Percentiles rank a stretch among this genome's conserved stretches.
phyloP scores from a whole-genome alignment of 192 early-diverging fungal genomes.

The Coemansia sp. region DNA sequence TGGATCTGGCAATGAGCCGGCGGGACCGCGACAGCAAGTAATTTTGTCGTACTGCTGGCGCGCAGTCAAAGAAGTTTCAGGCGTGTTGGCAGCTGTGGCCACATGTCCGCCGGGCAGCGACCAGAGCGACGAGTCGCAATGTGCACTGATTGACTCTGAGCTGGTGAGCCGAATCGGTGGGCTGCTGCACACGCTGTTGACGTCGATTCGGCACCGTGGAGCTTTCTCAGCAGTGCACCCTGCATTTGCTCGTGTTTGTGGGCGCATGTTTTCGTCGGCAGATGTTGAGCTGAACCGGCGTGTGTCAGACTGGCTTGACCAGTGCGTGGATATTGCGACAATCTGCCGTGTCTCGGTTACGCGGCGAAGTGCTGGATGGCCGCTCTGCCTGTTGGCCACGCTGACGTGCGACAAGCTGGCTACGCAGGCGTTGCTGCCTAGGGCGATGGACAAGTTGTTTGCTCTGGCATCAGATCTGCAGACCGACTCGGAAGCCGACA shows the following conservation, averaged over 20 bases:
- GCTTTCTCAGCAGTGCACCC: constrained; percentile 88
- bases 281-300: constrained; percentile 54
- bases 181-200: constrained; percentile 58
- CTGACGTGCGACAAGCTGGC: constrained; percentile 67
- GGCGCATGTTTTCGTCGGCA: constrained; percentile 62
- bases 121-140: not conserved
- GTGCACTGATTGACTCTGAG: not conserved
- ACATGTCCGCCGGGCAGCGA: constrained; percentile 28
- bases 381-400: constrained; percentile 82
- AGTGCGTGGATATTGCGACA: constrained; percentile 71
- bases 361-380: constrained; percentile 86
- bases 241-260: constrained; percentile 71
- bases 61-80: constrained; percentile 83
- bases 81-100: constrained; percentile 54
- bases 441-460: constrained; percentile 70
- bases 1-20: constrained; percentile 26
- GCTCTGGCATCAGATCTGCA: constrained; percentile 51
- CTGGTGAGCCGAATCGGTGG: constrained; percentile 48
- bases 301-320: constrained; percentile 75
- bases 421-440: constrained; percentile 60
- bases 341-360: constrained; percentile 83
- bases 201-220: constrained; percentile 84
- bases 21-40: constrained; percentile 74
- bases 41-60: constrained; percentile 91
- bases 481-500: not conserved